Evolutionary conservation across 2,329 filamentous ascomycete genomes (phyloP).

Genomic region (Aaosphaeria arxii): DNA sequence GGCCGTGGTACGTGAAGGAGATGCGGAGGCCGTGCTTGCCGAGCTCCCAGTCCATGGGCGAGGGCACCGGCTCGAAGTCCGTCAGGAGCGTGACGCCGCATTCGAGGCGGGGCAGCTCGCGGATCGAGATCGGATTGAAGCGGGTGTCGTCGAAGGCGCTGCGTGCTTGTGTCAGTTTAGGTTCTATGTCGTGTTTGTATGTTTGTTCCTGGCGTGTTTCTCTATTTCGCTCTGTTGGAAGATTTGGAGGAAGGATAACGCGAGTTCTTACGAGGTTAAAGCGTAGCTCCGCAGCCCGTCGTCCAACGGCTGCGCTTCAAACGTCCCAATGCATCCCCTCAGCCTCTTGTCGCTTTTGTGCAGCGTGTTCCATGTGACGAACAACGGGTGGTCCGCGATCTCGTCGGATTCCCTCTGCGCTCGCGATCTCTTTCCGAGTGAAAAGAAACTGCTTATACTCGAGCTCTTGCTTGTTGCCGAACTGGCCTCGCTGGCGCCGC

Average conservation of each 20-base stretch:
- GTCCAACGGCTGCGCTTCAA: constrained; percentile 71
- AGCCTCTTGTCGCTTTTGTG: constrained; percentile 62
- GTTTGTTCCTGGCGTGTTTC: not conserved
- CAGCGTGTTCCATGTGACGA: constrained; percentile 90
- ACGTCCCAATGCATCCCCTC: constrained; percentile 95
- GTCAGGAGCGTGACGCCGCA: constrained; percentile 73
- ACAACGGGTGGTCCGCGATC: constrained; percentile 64
- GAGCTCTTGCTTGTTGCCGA: constrained; percentile 42
- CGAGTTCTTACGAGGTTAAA: constrained; percentile 64
- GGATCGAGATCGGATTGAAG: constrained; percentile 55
- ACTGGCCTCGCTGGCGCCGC: constrained; percentile 41
- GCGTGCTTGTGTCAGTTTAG: constrained; percentile 2
- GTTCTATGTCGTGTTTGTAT: not conserved
- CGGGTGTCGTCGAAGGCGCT: constrained; percentile 64
- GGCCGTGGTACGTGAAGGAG: constrained; percentile 70
- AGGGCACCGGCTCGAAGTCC: constrained; percentile 72
- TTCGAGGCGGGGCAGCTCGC: constrained; percentile 38
- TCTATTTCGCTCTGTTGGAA: not conserved
- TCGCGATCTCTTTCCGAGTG: constrained; percentile 19
- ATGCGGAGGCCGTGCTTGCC: constrained; percentile 86
- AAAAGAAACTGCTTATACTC: constrained; percentile 31
- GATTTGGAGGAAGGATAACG: not conserved
- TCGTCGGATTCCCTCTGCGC: not conserved
- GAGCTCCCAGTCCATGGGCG: constrained; percentile 80
- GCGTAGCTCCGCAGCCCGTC: constrained; percentile 76